Evolutionary conservation across 2,329 filamentous ascomycete species (phyloP).

Genomic region (Sphaerostilbella broomeana): DNA sequence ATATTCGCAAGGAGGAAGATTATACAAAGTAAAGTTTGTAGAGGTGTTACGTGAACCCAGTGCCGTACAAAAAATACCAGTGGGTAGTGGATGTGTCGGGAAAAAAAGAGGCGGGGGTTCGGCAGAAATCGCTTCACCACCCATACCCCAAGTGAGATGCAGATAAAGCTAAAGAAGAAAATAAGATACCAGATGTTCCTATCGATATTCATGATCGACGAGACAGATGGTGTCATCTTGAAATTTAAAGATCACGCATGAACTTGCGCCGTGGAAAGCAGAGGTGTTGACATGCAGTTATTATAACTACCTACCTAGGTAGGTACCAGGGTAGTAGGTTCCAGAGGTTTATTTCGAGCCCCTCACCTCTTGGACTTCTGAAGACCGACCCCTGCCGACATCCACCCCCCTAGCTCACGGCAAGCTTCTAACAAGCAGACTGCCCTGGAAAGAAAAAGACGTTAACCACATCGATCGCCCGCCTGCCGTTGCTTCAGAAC

Average conservation of each 20-base stretch:
- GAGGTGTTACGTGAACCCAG: neutral
- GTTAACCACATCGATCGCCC: too few species aligned
- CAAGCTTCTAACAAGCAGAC: too few species aligned
- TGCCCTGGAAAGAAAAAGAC: too few species aligned
- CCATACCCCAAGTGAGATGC: slow-evolving; percentile 3
- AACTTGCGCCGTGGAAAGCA: too few species aligned
- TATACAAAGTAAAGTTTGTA: slow-evolving; percentile 1
- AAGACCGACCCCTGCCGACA: too few species aligned
- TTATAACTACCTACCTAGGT: neutral
- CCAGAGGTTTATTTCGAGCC: too few species aligned
- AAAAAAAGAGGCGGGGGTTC: slow-evolving; percentile 5
- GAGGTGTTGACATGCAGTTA: neutral
- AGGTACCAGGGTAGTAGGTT: neutral
- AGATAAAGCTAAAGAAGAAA: slow-evolving; percentile 10
- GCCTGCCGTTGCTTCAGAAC: too few species aligned
- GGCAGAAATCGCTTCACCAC: slow-evolving; percentile 4
- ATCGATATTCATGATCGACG: slow-evolving; percentile 3
- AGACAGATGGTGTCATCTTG: neutral
- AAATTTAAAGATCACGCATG: too few species aligned
- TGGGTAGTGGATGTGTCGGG: slow-evolving; percentile 8
- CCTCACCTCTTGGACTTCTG: too few species aligned
- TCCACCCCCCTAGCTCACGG: too few species aligned
- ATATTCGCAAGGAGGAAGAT: slow-evolving; percentile 5
- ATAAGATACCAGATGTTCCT: slow-evolving; percentile 8
- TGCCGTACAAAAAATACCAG: neutral